Conservation (phyloP, 2,329 filamentous ascomycete genomes). For the Sclerotinia nivalis region DNA sequence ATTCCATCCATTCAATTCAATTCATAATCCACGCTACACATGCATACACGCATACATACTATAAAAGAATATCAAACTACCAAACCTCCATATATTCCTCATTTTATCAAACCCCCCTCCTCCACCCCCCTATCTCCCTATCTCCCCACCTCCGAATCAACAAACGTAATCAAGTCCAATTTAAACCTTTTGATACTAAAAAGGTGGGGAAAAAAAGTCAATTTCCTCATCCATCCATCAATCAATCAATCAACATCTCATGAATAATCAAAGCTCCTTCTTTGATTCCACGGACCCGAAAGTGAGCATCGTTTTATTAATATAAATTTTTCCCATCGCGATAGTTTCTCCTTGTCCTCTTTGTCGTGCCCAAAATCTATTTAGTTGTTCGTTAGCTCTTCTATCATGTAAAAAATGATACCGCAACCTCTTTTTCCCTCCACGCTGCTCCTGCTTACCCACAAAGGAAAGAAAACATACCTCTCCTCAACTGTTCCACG, state of each 20-base stretch:
- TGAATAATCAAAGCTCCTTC: slow-evolving; percentile 26
- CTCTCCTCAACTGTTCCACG: slow-evolving; percentile 56
- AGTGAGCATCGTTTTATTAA: slow-evolving; percentile 46
- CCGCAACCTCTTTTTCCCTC: too few relatives aligned
- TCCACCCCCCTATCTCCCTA: background rate
- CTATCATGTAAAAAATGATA: background rate
- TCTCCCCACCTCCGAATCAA: too few relatives aligned
- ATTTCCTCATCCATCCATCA: background rate
- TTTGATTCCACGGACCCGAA: slow-evolving; percentile 20
- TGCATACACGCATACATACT: background rate
- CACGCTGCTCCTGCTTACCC: too few relatives aligned
- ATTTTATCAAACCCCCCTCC: background rate
- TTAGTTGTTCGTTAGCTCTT: background rate
- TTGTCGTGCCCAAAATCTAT: slow-evolving; percentile 58
- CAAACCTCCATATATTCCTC: background rate
- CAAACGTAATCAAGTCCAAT: too few relatives aligned
- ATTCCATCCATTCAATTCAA: background rate
- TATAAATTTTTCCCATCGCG: slow-evolving; percentile 55
- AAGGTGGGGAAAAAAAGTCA: too few relatives aligned
- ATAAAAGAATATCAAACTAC: background rate
- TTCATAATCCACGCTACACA: background rate
- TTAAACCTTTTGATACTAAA: too few relatives aligned
- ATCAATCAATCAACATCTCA: background rate
- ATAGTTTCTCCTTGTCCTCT: slow-evolving; percentile 59
- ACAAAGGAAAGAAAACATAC: slow-evolving; percentile 36